Base-by-base conservation (phyloP, 75 land plant genomes). In the Selaginella moellendorffii region DNA sequence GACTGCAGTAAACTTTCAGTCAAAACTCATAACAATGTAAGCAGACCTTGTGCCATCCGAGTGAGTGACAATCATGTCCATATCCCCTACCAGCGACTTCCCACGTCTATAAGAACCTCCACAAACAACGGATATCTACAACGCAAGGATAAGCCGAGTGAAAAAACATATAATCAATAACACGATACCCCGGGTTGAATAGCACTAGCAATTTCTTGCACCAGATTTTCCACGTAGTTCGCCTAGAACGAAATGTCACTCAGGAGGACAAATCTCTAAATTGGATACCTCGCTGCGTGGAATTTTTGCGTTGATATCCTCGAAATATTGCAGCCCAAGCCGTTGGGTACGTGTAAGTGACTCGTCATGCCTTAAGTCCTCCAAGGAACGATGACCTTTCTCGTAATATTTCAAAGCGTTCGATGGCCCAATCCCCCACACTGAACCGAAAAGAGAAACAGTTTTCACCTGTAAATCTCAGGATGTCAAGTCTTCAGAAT, bases 61-160 rank as follows among this genome's bases (percentile, higher is more conserved):
- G 71, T 95, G 99, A 24, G 99, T 95, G 46, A 95, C 80, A 54
- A 95, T 70, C 69, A 95, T 72, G 61, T 95, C 99, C 74, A 95
- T 56, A 67, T 95, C 99, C 0, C 90, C 83, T 67, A 90, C 82
- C 54, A 83, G 63, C 60, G 85, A 69, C 67, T 95, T 95, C 22
- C 99, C 99, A 28, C 99, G 87, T 62, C 99, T 78, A 63, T 80
- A 95, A 52, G 99, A 95, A 60, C 99, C 99, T 60, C 99, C 99
- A 79, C 98, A 93, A 1, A 93, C 52, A 29, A 84, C 31, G 5
- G 68, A 26, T 19, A 80, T 81, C 83, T 80, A 67, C n/a, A 72
- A 31, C 36, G 22, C 2, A 18, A 28, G 1, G 60, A 67, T 1
- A 5, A 20, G 27, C 1, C 61, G 36, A 64, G 2, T 10, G n/a